phyloP scores from a whole-genome alignment of 2,329 filamentous ascomycete genomes.

The Epichloe scottii region DNA sequence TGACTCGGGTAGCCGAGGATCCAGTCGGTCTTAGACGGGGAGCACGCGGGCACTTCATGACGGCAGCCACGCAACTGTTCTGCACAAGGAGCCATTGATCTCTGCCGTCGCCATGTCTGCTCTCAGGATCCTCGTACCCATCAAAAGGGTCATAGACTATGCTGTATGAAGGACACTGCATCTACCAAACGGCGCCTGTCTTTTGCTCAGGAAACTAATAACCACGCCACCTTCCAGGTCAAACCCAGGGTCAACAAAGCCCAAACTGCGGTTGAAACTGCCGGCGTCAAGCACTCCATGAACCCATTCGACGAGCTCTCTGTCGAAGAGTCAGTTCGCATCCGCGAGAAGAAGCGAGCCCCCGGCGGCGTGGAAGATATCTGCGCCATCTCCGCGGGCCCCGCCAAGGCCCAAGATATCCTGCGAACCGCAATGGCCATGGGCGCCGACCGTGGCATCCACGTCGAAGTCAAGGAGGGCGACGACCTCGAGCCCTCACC shows the following conservation, averaged over 20 bases:
- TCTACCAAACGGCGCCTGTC: background rate
- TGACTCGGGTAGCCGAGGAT: constrained; percentile 27
- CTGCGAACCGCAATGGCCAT: constrained; percentile 97
- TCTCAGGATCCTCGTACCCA: constrained; percentile 64
- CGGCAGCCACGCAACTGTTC: background rate
- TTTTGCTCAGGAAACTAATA: background rate
- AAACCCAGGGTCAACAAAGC: constrained; percentile 59
- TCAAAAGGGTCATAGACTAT: constrained; percentile 82
- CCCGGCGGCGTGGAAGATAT: constrained; percentile 78
- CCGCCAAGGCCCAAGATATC: constrained; percentile 74
- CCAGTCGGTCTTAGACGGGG: constrained; percentile 32
- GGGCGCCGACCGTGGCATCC: constrained; percentile 86
- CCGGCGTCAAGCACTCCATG: constrained; percentile 92
- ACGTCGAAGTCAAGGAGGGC: constrained; percentile 67
- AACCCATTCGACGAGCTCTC: constrained; percentile 99
- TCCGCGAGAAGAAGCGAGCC: constrained; percentile 73
- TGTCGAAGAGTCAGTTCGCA: constrained; percentile 87
- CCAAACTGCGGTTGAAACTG: constrained; percentile 79
- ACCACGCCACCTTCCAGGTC: constrained; percentile 31
- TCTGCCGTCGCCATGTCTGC: constrained; percentile 38
- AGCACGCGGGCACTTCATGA: constrained; percentile 9
- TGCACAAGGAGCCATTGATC: constrained; percentile 2
- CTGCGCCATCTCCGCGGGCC: constrained; percentile 77
- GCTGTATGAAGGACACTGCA: constrained; percentile 39
- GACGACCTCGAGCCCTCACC: constrained; percentile 77